These are phyloP conservation scores for Zygosaccharomyces sapae DNA, from an alignment of 1,139 yeast genomes.

Conservation along the genomic window DNA sequence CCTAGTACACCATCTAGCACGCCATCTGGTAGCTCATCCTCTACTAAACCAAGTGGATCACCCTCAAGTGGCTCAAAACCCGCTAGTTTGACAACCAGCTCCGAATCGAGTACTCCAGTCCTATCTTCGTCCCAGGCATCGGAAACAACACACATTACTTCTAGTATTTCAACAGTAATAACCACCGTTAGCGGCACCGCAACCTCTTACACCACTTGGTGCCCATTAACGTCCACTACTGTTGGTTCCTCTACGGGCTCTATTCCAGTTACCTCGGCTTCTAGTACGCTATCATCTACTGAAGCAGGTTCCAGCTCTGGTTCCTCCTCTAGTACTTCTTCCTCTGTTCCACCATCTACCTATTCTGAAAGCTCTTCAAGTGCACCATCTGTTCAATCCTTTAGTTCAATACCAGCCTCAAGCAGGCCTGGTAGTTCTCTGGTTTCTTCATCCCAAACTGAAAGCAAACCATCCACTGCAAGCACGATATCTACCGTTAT, in stretches of 20 bases:
- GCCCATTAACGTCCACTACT: slow-evolving; percentile 29
- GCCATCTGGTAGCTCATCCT: slow-evolving; percentile 3
- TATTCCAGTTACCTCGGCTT: neutral
- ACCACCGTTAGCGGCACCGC: slow-evolving; percentile 15
- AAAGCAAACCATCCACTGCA: neutral
- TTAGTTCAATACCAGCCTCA: neutral
- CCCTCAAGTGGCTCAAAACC: no score
- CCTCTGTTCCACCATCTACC: neutral
- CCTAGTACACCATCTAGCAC: neutral
- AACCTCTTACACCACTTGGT: slow-evolving; percentile 34
- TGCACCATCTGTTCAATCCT: neutral
- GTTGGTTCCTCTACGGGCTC: neutral
- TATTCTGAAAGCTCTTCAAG: neutral
- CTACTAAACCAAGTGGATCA: no score
- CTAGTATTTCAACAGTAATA: slow-evolving; percentile 8
- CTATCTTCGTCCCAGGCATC: neutral
- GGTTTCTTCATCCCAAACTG: neutral
- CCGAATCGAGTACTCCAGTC: slow-evolving; percentile 2
- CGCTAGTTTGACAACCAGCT: neutral
- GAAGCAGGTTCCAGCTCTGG: neutral
- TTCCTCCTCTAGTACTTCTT: neutral
- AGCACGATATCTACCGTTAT: slow-evolving; percentile 1
- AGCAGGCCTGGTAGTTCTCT: neutral
- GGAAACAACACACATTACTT: neutral
- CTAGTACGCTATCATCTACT: neutral